Conservation (phyloP, 805 yeast species). For the Metschnikowia baotianmanensis region DNA sequence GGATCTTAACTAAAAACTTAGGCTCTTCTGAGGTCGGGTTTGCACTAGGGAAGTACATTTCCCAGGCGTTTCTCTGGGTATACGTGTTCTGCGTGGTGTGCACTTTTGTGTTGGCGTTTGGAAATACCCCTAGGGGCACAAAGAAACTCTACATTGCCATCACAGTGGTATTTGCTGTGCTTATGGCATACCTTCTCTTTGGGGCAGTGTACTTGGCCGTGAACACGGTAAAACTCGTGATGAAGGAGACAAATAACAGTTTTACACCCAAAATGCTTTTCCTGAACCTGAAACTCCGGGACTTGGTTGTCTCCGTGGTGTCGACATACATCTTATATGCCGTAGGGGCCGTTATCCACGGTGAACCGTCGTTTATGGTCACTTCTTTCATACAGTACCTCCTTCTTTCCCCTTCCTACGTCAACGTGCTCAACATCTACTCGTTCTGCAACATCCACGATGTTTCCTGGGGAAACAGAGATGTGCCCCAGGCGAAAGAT, state of each 20-base stretch:
- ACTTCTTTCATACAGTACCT: conserved; percentile 85
- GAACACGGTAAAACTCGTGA: conserved; percentile 59
- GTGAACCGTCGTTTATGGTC: conserved; percentile 92
- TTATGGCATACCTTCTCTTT: conserved; percentile 87
- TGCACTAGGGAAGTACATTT: conserved; percentile 70
- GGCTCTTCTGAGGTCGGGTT: conserved; percentile 61
- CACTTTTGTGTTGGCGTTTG: conserved; percentile 86
- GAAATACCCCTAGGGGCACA: conserved; percentile 93
- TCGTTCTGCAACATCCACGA: conserved; percentile 97
- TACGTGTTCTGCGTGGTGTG: conserved; percentile 78
- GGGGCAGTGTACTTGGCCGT: conserved; percentile 82
- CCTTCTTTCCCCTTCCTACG: conserved; percentile 81
- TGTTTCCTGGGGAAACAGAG: conserved; percentile 97
- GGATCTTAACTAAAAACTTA: conserved; percentile 75
- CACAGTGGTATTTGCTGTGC: conserved; percentile 75
- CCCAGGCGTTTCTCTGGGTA: conserved; percentile 81
- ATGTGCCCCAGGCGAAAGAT: conserved; percentile 63
- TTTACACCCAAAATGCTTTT: conserved; percentile 48
- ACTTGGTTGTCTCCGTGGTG: conserved; percentile 77
- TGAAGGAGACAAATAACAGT: conserved; percentile 41
- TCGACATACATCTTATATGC: conserved; percentile 84
- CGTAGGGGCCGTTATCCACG: conserved; percentile 71
- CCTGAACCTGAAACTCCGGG: conserved; percentile 73
- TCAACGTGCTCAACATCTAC: conserved; percentile 87
- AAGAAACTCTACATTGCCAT: conserved; percentile 71